phyloP scores from a whole-genome alignment of 2,329 filamentous ascomycete genomes.

The Pyrenophora teres region DNA sequence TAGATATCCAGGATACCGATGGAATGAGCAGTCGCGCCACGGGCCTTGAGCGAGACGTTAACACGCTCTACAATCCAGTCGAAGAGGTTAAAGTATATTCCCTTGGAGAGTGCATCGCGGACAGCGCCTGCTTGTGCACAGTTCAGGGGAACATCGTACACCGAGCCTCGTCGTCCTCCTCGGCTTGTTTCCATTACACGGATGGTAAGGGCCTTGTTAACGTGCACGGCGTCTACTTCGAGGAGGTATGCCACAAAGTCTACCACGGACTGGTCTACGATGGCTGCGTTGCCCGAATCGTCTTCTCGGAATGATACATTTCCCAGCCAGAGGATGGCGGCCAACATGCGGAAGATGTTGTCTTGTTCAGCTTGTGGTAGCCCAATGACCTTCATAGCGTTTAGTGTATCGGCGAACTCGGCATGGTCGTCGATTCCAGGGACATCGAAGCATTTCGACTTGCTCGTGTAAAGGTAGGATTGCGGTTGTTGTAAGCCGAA shows the following conservation, averaged over 20 bases:
- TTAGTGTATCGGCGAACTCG: conserved; percentile 86
- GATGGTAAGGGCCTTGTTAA: conserved; percentile 86
- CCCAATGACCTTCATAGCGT: conserved; percentile 95
- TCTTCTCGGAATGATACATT: conserved; percentile 92
- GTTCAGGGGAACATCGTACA: conserved; percentile 81
- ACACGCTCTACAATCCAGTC: conserved; percentile 97
- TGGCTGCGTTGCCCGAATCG: conserved; percentile 83
- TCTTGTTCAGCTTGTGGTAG: conserved; percentile 88
- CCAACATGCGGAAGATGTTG: conserved; percentile 93
- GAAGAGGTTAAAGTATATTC: conserved; percentile 96
- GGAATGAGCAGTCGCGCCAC: conserved; percentile 75
- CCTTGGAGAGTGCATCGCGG: conserved; percentile 88
- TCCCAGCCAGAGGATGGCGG: conserved; percentile 89
- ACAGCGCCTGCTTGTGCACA: conserved; percentile 83
- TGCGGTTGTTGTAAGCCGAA: conserved; percentile 91
- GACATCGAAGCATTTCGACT: conserved; percentile 92
- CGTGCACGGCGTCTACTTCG: conserved; percentile 78
- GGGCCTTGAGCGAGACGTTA: conserved; percentile 83
- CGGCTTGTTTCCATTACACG: conserved; percentile 77
- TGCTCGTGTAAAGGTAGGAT: conserved; percentile 91
- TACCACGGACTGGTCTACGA: conserved; percentile 86
- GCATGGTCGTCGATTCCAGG: conserved; percentile 89
- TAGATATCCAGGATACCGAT: conserved; percentile 99
- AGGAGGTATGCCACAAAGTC: conserved; percentile 94
- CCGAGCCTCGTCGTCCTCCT: conserved; percentile 67